A percentile compares a stretch with the other conserved stretches of the same genome.
These are phyloP conservation scores for Ceratobasidium sp. DNA, from an alignment of 1,284 basidiomycete genomes.

Conservation along the genomic window DNA sequence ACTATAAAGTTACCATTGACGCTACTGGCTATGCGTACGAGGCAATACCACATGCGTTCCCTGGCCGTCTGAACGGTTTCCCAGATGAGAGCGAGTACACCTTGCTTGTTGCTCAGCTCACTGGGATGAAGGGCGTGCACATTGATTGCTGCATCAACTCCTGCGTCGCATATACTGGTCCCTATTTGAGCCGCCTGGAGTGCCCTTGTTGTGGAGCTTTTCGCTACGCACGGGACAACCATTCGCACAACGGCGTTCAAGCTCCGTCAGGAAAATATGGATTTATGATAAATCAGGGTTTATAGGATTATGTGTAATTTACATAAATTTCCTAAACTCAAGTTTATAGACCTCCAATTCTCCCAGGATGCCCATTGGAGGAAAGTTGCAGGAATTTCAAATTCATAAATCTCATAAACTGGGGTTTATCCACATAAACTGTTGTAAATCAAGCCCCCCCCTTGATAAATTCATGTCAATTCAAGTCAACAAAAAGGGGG, in stretches of 20 bases:
- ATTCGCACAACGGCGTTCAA: not conserved
- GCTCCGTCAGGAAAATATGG: too few species aligned
- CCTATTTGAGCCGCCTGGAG: not conserved
- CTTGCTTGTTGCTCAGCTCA: not conserved
- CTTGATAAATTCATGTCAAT: too few species aligned
- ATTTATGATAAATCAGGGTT: too few species aligned
- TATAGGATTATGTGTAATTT: too few species aligned
- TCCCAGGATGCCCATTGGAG: too few species aligned
- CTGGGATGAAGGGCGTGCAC: not conserved
- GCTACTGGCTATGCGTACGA: slow-evolving; percentile 8
- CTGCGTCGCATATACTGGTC: slow-evolving; percentile 37
- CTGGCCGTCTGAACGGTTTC: not conserved
- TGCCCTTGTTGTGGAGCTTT: slow-evolving; percentile 39
- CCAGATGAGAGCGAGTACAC: not conserved
- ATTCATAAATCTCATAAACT: too few species aligned
- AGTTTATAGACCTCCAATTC: too few species aligned
- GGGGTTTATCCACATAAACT: too few species aligned
- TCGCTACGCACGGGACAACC: slow-evolving; percentile 6
- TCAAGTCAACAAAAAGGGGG: too few species aligned
- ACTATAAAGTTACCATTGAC: slow-evolving; percentile 36
- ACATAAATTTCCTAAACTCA: too few species aligned
- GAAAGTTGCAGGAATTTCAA: too few species aligned
- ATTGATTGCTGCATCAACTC: slow-evolving; percentile 41
- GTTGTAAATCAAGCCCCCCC: too few species aligned
- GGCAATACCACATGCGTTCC: slow-evolving; percentile 22